phyloP scores from a whole-genome alignment of 1,139 yeast species.

The Eremothecium coryli region DNA sequence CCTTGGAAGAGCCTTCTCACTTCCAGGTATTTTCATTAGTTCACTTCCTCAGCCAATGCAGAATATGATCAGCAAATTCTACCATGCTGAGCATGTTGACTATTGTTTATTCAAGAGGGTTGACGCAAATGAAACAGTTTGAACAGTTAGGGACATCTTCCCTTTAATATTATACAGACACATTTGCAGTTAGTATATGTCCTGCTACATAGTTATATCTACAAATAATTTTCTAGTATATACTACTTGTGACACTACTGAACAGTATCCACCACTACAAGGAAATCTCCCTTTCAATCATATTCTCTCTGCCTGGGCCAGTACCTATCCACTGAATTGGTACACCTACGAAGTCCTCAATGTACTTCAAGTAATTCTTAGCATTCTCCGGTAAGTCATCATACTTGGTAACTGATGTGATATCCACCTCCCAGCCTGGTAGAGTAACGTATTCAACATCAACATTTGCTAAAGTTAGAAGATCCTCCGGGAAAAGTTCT shows the following conservation, averaged over 20 bases:
- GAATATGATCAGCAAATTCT: conserved; percentile 15
- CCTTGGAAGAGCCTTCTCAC: conserved; percentile 33
- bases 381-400: conserved; percentile 84
- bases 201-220: not conserved
- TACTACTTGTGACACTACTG: not conserved
- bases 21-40: conserved; percentile 25
- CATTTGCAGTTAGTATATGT: not conserved
- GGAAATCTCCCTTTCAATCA: conserved; percentile 38
- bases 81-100: conserved; percentile 19
- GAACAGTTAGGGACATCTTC: not conserved
- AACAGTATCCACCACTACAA: not conserved
- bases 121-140: not conserved
- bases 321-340: conserved; percentile 98
- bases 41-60: conserved; percentile 9
- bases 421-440: conserved; percentile 91
- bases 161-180: not conserved
- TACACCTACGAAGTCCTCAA: conserved; percentile 74
- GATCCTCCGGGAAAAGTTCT: conserved; percentile 86
- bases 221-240: not conserved
- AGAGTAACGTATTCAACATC: conserved; percentile 84
- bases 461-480: conserved; percentile 68
- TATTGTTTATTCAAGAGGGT: conserved; percentile 26
- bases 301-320: conserved; percentile 91
- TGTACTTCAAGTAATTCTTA: conserved; percentile 67
- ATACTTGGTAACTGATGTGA: conserved; percentile 59